Base-by-base conservation (phyloP, 768 basidiomycete species). In the Tylopilus intermedius region DNA sequence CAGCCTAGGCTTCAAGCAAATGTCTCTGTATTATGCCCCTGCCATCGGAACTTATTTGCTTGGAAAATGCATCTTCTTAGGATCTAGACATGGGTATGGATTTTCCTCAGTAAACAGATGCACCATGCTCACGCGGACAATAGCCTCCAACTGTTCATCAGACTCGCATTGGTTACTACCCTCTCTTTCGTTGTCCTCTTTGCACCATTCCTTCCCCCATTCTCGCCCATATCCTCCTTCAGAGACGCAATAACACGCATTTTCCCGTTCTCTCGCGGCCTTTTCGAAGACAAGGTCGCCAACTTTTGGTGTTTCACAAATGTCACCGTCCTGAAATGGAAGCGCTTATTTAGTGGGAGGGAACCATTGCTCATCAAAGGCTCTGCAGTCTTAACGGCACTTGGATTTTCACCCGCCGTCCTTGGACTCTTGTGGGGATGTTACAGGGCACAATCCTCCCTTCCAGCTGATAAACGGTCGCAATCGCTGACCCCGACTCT, bases 221-320 rank as follows among this genome's bases (percentile, higher is more conserved):
- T 90, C 48, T 73, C 81, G 1, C 73, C 80, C 1, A 45, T 72
- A 10, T 62, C 72, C 4, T 62, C 72, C 22, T 76, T 90, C 55
- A 54, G 79, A n/a, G 80, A 83, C 47, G 82, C 88, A 14, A 73
- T 94, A 43, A 74, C 74, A 13, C 84, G 94, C 6, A 91, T 96
- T 50, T 98, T 98, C 66, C 94, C 94, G 0, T 92, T 98, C 65
- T 77, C 80, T 6, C 84, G 94, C 27, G 94, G 94, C 13, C 74
- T 94, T 3, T 94, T 94, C 62, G 93, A 95, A 65, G 92, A 95
- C 72, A 94, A 95, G 64, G 94, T 98, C 22, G 92, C 94, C 38
- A 98, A 98, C 66, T 90, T 95, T 65, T 98, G 94, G 94, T 96
- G 94, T 68, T 90, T 92, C 30, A 82, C 86, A 15, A 92, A 97